These are phyloP conservation scores for Aureobasidium sp. DNA, from an alignment of 2,329 filamentous ascomycete genomes.

Conservation along the genomic window DNA sequence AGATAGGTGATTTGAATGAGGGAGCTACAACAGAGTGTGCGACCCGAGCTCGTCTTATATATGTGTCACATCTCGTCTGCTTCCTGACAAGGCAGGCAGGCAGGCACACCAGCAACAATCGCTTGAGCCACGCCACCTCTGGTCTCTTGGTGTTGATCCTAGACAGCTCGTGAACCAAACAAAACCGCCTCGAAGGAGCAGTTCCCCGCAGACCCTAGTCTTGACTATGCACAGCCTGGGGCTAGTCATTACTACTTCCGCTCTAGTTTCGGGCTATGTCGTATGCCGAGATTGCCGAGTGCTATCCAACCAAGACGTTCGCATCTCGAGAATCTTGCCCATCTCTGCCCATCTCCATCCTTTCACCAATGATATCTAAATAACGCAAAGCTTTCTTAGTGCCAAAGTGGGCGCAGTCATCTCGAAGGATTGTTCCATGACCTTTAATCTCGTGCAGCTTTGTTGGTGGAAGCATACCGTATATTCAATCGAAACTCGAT, in stretches of 20 bases:
- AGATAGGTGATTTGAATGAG: background rate
- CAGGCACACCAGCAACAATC: conserved; percentile 11
- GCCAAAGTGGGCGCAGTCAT: background rate
- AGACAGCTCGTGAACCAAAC: conserved; percentile 6
- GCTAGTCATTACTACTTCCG: background rate
- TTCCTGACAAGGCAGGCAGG: background rate
- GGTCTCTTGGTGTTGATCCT: background rate
- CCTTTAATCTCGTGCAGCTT: background rate
- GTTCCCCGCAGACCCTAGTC: background rate
- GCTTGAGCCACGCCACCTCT: background rate
- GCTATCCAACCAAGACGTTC: background rate
- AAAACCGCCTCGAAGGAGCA: background rate
- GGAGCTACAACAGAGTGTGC: background rate
- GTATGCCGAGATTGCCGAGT: conserved; percentile 9
- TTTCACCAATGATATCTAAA: background rate
- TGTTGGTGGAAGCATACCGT: background rate
- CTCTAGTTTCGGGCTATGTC: background rate
- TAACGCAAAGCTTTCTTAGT: background rate
- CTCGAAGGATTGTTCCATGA: background rate
- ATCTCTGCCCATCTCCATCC: background rate
- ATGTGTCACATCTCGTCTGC: background rate
- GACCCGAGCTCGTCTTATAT: conserved; percentile 5
- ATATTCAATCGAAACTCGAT: background rate
- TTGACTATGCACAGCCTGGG: background rate
- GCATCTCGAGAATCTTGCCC: conserved; percentile 4